These are phyloP conservation scores for Trichoderma sp. DNA, from an alignment of 2,329 filamentous ascomycete species.

Conservation along the genomic window DNA sequence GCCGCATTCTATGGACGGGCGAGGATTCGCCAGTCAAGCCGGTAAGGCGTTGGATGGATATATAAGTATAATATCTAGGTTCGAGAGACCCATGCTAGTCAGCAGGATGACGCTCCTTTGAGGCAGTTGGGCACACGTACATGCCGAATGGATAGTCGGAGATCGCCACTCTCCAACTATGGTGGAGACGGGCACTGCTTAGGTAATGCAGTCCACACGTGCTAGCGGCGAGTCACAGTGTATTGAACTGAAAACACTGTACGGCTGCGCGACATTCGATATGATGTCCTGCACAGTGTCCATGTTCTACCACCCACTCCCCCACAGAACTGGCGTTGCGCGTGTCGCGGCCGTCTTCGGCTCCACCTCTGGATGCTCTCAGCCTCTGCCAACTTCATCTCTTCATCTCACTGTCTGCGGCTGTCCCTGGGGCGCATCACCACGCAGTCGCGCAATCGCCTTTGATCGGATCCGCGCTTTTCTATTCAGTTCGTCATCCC, in stretches of 20 bases:
- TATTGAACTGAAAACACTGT: not conserved
- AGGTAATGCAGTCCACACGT: slow-evolving; percentile 8
- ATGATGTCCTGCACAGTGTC: not conserved
- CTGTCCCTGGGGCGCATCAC: slow-evolving; percentile 30
- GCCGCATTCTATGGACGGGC: slow-evolving; percentile 7
- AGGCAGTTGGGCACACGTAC: slow-evolving; percentile 5
- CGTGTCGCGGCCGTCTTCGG: slow-evolving; percentile 23
- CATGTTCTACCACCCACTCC: not conserved
- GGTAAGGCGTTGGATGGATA: not conserved
- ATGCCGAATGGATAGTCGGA: slow-evolving; percentile 29
- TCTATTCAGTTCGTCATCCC: slow-evolving; percentile 40
- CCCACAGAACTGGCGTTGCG: not conserved
- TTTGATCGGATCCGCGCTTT: slow-evolving; percentile 33
- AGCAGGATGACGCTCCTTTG: slow-evolving; percentile 18
- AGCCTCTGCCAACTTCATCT: slow-evolving; percentile 26
- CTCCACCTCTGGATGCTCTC: slow-evolving; percentile 22
- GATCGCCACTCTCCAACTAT: slow-evolving; percentile 37
- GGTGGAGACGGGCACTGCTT: slow-evolving; percentile 14
- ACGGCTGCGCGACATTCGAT: not conserved
- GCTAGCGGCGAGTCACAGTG: not conserved
- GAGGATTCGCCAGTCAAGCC: not conserved
- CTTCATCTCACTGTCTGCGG: slow-evolving; percentile 14
- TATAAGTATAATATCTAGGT: not conserved
- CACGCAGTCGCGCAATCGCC: slow-evolving; percentile 31
- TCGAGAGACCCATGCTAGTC: slow-evolving; percentile 1